These are phyloP conservation scores for Cyberlindnera mycetangii DNA, from an alignment of 805 yeast genomes.

Conservation along the genomic window DNA sequence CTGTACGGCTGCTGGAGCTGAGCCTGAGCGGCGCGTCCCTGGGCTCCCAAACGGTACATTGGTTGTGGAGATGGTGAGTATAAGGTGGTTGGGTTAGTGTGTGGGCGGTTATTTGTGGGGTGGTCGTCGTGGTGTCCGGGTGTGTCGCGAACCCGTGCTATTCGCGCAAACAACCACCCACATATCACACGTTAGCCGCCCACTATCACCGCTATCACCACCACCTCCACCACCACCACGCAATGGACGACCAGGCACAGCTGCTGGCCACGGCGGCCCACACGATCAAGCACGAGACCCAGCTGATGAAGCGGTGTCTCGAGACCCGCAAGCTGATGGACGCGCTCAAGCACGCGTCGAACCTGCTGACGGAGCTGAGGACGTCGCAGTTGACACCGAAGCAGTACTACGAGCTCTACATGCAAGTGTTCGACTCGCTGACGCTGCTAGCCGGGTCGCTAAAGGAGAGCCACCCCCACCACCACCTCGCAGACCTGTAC, in stretches of 20 bases:
- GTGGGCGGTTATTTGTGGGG: too few relatives aligned
- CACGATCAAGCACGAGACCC: slow-evolving; percentile 65
- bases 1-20: slow-evolving; percentile 18
- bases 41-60: slow-evolving; percentile 30
- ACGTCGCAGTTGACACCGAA: slow-evolving; percentile 77
- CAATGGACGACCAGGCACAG: slow-evolving; percentile 28
- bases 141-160: slow-evolving; percentile 1
- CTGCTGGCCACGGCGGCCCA: slow-evolving; percentile 43
- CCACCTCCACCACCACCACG: neutral
- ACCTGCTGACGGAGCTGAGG: slow-evolving; percentile 76
- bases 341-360: slow-evolving; percentile 83
- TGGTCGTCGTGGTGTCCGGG: neutral
- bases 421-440: slow-evolving; percentile 78
- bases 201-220: too few relatives aligned
- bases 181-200: neutral
- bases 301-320: slow-evolving; percentile 72
- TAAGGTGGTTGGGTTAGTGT: too few relatives aligned
- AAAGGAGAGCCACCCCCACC: slow-evolving; percentile 61
- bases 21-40: slow-evolving; percentile 25
- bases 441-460: slow-evolving; percentile 63
- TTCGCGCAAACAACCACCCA: neutral
- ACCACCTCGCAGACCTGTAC: slow-evolving; percentile 83
- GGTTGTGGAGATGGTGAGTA: too few relatives aligned
- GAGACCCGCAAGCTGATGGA: slow-evolving; percentile 72
- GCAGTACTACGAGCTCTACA: slow-evolving; percentile 90